Evolutionary conservation across 805 yeast species (phyloP).

Genomic region (Ogataea haglerorum): DNA sequence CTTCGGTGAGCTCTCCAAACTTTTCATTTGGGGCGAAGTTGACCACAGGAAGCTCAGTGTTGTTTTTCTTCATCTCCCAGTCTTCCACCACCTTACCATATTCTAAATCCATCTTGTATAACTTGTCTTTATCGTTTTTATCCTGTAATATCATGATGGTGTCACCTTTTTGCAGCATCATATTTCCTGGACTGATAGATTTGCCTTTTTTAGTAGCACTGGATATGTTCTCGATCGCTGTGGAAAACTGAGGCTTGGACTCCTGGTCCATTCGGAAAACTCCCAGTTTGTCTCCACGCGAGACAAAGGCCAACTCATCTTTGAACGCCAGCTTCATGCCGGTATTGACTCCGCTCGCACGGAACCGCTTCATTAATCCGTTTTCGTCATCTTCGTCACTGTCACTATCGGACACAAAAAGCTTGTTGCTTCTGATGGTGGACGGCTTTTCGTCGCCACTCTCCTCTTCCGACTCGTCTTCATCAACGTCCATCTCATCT

Average conservation of each 20-base stretch:
- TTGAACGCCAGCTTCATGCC: conserved; percentile 68
- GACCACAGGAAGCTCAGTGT: conserved; percentile 40
- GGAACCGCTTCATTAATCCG: conserved; percentile 19
- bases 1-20: conserved; percentile 69
- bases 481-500: conserved; percentile 25
- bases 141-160: conserved; percentile 63
- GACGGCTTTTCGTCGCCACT: conserved; percentile 28
- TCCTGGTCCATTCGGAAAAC: conserved; percentile 63
- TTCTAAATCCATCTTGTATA: conserved; percentile 76
- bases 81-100: conserved; percentile 84
- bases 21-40: conserved; percentile 69
- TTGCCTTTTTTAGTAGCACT: conserved; percentile 44
- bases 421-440: conserved; percentile 2
- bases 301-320: conserved; percentile 73
- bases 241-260: conserved; percentile 53
- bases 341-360: conserved; percentile 42
- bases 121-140: conserved; percentile 37
- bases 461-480: conserved; percentile 27
- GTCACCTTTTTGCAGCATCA: conserved; percentile 79
- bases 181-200: conserved; percentile 51
- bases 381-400: conserved; percentile 22
- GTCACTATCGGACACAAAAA: conserved; percentile 27
- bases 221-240: conserved; percentile 63
- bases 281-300: conserved; percentile 76
- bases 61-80: conserved; percentile 53